Evolutionary conservation across 305 asterid genomes (phyloP).

Genomic region (Fraxinus latifolia): DNA sequence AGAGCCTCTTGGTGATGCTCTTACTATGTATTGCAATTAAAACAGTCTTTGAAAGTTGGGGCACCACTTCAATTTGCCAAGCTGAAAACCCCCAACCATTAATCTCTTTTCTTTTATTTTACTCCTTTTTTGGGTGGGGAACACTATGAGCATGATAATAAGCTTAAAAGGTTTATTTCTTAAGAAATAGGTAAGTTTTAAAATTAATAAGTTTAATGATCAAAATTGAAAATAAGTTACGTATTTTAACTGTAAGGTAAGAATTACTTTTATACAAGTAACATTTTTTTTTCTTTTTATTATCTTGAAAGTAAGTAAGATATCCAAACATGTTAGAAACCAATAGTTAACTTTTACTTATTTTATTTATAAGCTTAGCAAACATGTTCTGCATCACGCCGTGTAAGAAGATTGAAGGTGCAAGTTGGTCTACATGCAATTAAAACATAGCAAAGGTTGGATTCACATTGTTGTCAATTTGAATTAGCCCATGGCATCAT

Average conservation of each 20-base stretch:
- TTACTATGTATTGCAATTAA: slow-evolving; percentile 6
- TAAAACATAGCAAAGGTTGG: background rate
- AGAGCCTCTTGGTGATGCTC: no score
- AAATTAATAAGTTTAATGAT: background rate
- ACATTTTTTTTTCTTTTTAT: background rate
- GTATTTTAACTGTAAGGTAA: background rate
- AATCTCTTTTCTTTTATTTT: background rate
- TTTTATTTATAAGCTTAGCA: background rate
- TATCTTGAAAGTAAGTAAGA: background rate
- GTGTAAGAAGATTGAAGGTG: background rate
- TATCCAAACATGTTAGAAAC: background rate
- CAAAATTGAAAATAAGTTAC: background rate
- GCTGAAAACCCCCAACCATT: background rate
- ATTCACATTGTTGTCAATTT: background rate
- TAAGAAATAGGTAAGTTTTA: background rate
- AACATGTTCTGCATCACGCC: background rate
- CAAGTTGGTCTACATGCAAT: background rate
- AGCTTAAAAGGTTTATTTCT: background rate
- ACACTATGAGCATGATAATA: background rate
- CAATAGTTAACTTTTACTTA: background rate
- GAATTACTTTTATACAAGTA: background rate
- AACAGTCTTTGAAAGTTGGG: background rate
- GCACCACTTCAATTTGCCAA: background rate
- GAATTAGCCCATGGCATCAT: background rate
- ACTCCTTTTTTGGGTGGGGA: background rate